Evolutionary conservation across 169 alveolate species (phyloP).

Genomic region (Plasmodium coatneyi): DNA sequence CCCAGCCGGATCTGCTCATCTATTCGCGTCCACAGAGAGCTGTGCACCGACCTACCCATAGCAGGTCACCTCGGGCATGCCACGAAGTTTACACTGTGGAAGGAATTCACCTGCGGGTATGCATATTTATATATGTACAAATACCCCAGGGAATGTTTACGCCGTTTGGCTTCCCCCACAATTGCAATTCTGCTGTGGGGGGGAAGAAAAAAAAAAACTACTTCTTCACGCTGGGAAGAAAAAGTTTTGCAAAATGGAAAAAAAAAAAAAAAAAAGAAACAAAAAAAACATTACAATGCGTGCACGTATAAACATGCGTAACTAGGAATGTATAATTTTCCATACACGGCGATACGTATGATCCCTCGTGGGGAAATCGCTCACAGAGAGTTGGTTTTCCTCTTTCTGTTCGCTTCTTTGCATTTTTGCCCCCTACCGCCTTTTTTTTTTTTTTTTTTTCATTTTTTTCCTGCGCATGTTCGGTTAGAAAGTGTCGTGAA

Average conservation of each 20-base stretch:
- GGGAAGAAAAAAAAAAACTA: not conserved
- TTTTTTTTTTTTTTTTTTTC: not conserved
- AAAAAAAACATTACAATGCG: not conserved
- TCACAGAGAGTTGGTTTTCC: not conserved
- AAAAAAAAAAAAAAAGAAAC: not conserved
- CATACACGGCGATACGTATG: not conserved
- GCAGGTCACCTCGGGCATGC: not conserved
- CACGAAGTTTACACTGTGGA: not conserved
- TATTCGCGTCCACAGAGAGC: not conserved
- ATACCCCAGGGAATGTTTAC: not conserved
- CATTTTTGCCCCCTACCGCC: not conserved
- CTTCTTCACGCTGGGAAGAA: not conserved
- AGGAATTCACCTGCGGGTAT: not conserved
- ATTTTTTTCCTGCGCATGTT: not conserved
- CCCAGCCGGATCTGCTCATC: not conserved
- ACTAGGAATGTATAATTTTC: not conserved
- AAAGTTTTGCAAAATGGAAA: not conserved
- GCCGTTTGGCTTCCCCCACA: not conserved
- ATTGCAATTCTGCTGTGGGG: not conserved
- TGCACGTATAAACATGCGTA: not conserved
- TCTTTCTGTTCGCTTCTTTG: not conserved
- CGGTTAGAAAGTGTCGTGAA: not conserved
- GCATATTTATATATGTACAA: not conserved
- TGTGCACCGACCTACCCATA: not conserved
- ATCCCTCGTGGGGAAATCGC: not conserved